Base-by-base conservation (phyloP, 306 rosid species). In the Canavalia gladiata region DNA sequence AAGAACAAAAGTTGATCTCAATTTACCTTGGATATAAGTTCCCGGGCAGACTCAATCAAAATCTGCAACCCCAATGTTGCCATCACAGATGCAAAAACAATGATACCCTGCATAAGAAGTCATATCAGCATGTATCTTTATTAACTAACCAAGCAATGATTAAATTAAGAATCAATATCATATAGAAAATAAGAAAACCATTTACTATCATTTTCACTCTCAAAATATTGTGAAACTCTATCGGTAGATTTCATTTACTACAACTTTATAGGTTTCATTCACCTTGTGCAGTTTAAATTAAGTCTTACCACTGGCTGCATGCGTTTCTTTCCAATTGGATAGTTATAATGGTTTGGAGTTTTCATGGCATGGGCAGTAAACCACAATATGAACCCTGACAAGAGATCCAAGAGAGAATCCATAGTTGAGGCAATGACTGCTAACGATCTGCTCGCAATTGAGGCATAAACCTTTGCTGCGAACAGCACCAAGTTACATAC, bases 81-180 rank as follows among this genome's bases (percentile, higher is more conserved):
- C 97, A 93, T 93, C 39, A 91, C 90, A 13, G 97, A 93, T 80
- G 97, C 96, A 86, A 93, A 93, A 75, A 93, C 97, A 77, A 91
- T 88, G 86, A 93, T 93, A 60, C 97, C 93, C 97, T 93, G 94
- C 77, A 87, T 72, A 70, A 31, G 59, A 78, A 85, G 72, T 74
- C 13, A 6, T 55, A 45, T 84, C 30, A 57, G 56, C 58, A 56
- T 4, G 70, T 55, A 60, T 55, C 2, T 49, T 9, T 46, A 25
- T 52, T 35, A 72, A 5, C 5, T 18, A 71, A 84, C 76, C 13
- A 45, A 31, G 55, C 30, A 66, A 34, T 43, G 63, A 62, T 18
- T 18, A 18, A 18, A 18, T 18, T 18, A 18, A 18, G 25, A 18
- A 18, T 18, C 25, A 18, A 18, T 18, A 18, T 18, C 25, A 18